A percentile compares a stretch with the other conserved stretches of the same genome.
Conservation (phyloP, 148 eudicot species). For the Rhododendron williamsianum region DNA sequence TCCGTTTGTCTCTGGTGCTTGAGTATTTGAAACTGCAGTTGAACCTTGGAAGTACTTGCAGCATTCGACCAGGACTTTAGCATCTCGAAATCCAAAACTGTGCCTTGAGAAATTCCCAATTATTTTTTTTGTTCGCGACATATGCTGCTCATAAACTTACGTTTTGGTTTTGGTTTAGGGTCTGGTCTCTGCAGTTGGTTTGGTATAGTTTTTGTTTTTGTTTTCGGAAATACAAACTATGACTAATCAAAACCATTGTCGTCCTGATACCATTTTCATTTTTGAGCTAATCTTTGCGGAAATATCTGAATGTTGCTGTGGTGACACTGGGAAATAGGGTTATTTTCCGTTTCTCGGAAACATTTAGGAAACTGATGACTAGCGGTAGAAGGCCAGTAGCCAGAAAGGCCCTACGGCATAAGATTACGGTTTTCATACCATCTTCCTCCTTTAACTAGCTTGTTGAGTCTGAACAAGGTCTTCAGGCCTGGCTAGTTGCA, state of each 20-base stretch:
- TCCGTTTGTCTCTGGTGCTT: neutral
- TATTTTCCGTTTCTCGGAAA: neutral
- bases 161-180: neutral
- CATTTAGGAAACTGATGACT: too few species aligned
- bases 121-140: neutral
- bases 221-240: neutral
- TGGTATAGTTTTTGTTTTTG: neutral
- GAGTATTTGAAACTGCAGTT: neutral
- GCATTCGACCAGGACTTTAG: neutral
- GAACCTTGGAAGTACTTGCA: neutral
- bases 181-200: neutral
- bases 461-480: too few species aligned
- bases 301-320: neutral
- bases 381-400: too few species aligned
- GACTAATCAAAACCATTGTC: neutral
- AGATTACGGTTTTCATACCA: too few species aligned
- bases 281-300: neutral
- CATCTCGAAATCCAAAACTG: neutral
- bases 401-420: too few species aligned
- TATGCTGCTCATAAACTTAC: neutral
- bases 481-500: too few species aligned
- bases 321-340: neutral
- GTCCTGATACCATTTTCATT: neutral
- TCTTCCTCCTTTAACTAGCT: too few species aligned
- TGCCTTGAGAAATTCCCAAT: neutral